Percentiles rank a stretch among this genome's conserved stretches.
These are phyloP conservation scores for Tolypocladium guangdongense DNA, from an alignment of 2,329 filamentous ascomycete genomes.

Conservation along the genomic window DNA sequence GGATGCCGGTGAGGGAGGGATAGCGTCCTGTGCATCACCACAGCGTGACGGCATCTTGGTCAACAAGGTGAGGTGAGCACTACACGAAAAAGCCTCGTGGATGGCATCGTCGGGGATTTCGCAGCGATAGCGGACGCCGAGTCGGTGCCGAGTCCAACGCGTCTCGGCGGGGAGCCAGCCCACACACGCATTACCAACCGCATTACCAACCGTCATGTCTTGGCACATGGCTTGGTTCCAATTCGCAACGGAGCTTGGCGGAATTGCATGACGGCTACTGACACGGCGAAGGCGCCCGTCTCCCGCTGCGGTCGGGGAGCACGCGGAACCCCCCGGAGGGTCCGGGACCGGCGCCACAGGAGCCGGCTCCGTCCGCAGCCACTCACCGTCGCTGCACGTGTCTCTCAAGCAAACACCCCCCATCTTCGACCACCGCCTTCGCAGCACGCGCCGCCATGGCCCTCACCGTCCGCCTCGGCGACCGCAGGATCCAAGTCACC, in stretches of 20 bases:
- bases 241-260: not conserved
- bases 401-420: too few species aligned
- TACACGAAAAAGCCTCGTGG: not conserved
- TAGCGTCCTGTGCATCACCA: not conserved
- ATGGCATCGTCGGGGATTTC: not conserved
- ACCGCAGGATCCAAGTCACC: slow-evolving; percentile 27
- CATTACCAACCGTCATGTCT: too few species aligned
- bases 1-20: too few species aligned
- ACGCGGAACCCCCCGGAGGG: not conserved
- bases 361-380: not conserved
- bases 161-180: too few species aligned
- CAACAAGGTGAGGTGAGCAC: not conserved
- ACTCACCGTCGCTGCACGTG: not conserved
- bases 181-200: too few species aligned
- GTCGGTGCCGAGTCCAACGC: not conserved
- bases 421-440: too few species aligned
- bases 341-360: not conserved
- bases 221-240: not conserved
- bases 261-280: not conserved
- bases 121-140: not conserved
- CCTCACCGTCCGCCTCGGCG: slow-evolving; percentile 13
- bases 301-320: not conserved
- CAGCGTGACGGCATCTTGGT: not conserved
- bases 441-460: slow-evolving; percentile 12
- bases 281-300: not conserved